Evolutionary conservation across 768 basidiomycete genomes (phyloP), one percentile per base, ranked within the genome.

Genomic region (Trametes elegans): DNA sequence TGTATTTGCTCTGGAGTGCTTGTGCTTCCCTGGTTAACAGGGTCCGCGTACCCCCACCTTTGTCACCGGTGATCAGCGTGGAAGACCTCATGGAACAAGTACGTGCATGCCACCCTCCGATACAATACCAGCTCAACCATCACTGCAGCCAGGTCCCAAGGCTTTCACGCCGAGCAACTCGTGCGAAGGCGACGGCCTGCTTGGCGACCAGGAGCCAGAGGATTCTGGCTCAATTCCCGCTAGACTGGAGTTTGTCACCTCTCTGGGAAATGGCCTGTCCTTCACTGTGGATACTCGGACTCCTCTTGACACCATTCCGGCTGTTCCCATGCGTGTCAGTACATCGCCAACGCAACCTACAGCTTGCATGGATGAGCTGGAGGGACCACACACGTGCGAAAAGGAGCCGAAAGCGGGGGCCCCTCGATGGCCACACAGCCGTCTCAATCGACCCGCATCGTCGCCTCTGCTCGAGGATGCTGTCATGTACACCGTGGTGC

Each of bases 11-110:
- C 26, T 34, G 45, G 39, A 19, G 24, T 16, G 32, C 3, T 7
- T 53, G 49, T 21, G 18, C 19, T 3, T 53, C 24, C 3, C 27
- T 53, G 3, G 18, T 36, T 24, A 14, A 26, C 40, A 52, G 31
- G 31, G 35, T 58, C 32, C 50, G 57, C 7, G 40, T 58, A 2
- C 45, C 40, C 16, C 50, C 35, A 18, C 45, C 50, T 21, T 8
- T 34, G 7, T 58, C 40, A 7, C 9, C 40, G 13, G 45, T 40
- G 13, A 14, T 36, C 14, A 38, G 49, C 10, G 42, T 49, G 5
- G 55, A 50, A 19, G 42, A 49, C 6, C 19, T 56, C 23, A 6
- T 42, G 4, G 14, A 14, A 31, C 26, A 56, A 29, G 48, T 38
- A 29, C 24, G 53, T 7, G 6, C n/a, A 1, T 7, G 18, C 23